Evolutionary conservation across 129 eudicot species (phyloP), one percentile per base, ranked within the genome.

Genomic region (Centaurea solstitialis): DNA sequence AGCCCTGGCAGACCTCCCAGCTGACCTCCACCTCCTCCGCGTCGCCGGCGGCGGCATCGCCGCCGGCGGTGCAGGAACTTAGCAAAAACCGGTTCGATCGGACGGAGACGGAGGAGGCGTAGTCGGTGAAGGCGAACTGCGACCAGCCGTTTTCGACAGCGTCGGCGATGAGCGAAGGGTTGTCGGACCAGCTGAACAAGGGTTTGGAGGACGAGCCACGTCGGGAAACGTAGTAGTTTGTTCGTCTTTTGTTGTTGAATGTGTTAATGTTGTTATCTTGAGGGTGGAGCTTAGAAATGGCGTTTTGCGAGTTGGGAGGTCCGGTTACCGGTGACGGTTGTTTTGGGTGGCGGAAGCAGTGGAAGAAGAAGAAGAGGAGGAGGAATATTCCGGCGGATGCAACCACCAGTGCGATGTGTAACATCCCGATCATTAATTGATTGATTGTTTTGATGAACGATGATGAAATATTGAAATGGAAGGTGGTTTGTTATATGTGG

Each of bases 141-240:
- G 98, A 87, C 99, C 99, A 95, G 18, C 99, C 99, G 39, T 92
- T 90, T 57, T 95, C 99, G 12, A 95, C 93, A 6, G 98, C 99
- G 59, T 91, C 97, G 0, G 94, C 87, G 61, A 93, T 82, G 3
- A 93, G 92, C 3, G 93, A 73, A 39, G 97, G 99, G 81, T 94
- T 91, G 72, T 94, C 97, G 17, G 86, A 74, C 98, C 98, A 94
- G 10, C 41, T 85, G 83, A 94, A 94, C 57, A 85, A 18, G 0
- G 86, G 84, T n/a, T 76, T 86, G 0, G 90, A 65, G 5, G 82
- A 78, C 13, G 57, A 22, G 53, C 87, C 91, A 33, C 86, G 86
- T 79, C 81, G 68, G 12, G 85, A 82, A 66, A 84, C 82, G 50
- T 79, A 26, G 66, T 85, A 77, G 38, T 82, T 87, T 7, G 84